Conservation (phyloP, 73 alveolate species). For the Blepharisma stoltei region DNA sequence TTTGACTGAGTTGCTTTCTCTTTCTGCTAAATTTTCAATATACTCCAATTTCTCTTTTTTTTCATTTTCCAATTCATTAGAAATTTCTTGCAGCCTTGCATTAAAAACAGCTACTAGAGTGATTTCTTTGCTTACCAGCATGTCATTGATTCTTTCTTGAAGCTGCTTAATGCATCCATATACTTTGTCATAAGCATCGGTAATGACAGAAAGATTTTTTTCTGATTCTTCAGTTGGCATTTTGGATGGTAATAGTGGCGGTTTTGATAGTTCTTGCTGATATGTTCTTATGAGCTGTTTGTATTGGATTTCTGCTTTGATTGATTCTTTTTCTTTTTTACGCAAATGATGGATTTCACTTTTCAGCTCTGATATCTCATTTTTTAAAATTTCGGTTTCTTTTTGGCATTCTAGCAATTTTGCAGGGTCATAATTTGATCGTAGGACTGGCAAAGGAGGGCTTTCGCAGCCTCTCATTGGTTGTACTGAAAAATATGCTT, state of each 20-base stretch:
- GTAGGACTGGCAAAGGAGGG: no score
- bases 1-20: background rate
- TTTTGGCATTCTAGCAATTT: background rate
- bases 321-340: background rate
- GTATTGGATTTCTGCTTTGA: conserved; percentile 10
- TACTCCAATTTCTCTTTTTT: conserved; percentile 24
- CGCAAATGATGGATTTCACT: background rate
- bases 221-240: background rate
- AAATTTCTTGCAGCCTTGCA: background rate
- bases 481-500: no score
- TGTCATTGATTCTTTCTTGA: background rate
- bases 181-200: background rate
- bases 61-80: background rate
- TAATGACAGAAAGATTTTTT: background rate
- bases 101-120: conserved; percentile 1
- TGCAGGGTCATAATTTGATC: no score
- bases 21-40: background rate
- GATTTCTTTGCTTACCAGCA: background rate
- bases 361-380: background rate
- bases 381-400: background rate
- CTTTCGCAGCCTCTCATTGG: no score
- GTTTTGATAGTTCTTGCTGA: background rate
- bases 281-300: background rate
- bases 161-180: background rate
- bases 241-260: background rate